Base-by-base conservation (phyloP, 2,329 filamentous ascomycete species). In the Penicillium psychrosexuale region DNA sequence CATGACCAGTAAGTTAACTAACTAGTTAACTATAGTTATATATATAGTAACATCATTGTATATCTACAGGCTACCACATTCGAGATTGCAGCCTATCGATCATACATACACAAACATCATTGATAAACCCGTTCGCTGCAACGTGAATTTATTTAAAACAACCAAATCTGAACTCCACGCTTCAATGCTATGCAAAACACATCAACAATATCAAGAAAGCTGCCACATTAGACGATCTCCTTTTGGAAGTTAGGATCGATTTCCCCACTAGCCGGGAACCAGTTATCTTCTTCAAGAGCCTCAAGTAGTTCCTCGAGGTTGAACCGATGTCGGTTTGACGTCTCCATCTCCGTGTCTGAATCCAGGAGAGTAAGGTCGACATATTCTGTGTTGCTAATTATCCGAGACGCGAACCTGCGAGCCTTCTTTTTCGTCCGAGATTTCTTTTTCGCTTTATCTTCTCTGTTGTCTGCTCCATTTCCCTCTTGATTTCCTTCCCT, bases 241-340 rank as follows among this genome's bases (percentile, higher is more conserved):
- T 57, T 11, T 39, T 55, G 44, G 30, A 70, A 60, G 40, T 73
- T 73, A 0, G 71, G 62, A 48, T 74, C 64, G 9, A 73, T 62
- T 24, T 58, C 47, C 9, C 62, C 53, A 51, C 66, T 71, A n/a
- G 62, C 62, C 15, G 71, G 73, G 66, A 71, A 75, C 73, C 73
- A 75, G 51, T 68, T 65, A 47, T 75, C 72, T 19, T 75, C 71
- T 43, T 69, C 67, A 2, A 68, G 44, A 42, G 50, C 47, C 49
- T 67, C 62, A 24, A 61, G 43, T 7, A 61, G 42, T 13, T 50
- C 47, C 17, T 53, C 53, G 9, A 54, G 12, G 7, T 51, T 15
- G 24, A 51, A 51, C 17, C 19, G 30, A 37, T 15, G 22, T n/a
- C 17, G 47, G 17, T 17, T 27, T 24, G 28, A 13, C 15, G 2